Evolutionary conservation across 2,329 filamentous ascomycete genomes (phyloP), one percentile per base, ranked within the genome.

Genomic region (Colletotrichum melonis): DNA sequence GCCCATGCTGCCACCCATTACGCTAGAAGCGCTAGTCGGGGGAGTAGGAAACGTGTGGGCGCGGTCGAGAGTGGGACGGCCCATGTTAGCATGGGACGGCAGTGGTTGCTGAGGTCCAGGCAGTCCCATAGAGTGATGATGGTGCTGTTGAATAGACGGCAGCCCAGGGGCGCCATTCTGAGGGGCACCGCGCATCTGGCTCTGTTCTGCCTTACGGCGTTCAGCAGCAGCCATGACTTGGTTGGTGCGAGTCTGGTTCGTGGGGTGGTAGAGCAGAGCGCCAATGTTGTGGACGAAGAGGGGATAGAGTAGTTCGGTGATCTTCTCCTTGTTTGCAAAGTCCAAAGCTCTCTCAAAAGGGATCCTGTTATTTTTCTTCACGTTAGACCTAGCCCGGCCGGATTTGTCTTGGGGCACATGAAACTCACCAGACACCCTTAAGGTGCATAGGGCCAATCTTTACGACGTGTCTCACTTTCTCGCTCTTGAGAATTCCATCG

Each of bases 361-460:
- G 79, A 99, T 99, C 95, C 95, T 98, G 78, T 14, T 16, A 42
- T 28, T n/a, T 49, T 49, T 8, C 19, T 4, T 8, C n/a, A 55
- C 14, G 32, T 75, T 54, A 74, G 73, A 8, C 24, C 4, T 7
- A 38, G 9, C 46, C 59, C 19, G 22, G 49, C 26, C 28, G 11
- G 42, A 19, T 49, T 49, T 9, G 42, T 49, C 42, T 24, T 63
- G 26, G 16, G 52, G 16, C 14, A 57, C 22, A 30, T 19, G n/a
- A 26, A 72, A 86, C 93, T 86, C 88, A 97, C 95, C 95, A 98
- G 77, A 98, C 95, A 80, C 97, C 97, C 86, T 99, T 99, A 57
- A 99, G 86, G 81, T 98, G 97, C 97, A 99, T 99, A 4, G 97
- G 97, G 0, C 97, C 97, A 81, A 99, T 98, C 86, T 99, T 99